Conservation (phyloP, 176 grass and related monocot genomes). For the Saccharum spontaneum region DNA sequence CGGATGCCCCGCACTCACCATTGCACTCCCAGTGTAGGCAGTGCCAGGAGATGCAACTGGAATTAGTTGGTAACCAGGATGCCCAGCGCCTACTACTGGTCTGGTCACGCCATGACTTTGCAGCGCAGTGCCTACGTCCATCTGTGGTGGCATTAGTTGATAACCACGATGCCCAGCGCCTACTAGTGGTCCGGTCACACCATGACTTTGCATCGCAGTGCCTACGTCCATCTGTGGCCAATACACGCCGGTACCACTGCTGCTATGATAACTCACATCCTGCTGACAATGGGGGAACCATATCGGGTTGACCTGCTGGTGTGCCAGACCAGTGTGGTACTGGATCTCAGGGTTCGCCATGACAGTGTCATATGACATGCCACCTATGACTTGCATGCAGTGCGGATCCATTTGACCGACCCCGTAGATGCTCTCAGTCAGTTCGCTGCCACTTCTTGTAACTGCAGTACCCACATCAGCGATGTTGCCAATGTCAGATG, state of each 20-base stretch:
- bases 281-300: background rate
- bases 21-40: background rate
- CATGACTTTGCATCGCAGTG: background rate
- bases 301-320: background rate
- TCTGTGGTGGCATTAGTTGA: background rate
- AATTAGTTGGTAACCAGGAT: slow-evolving; percentile 6
- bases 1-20: background rate
- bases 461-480: background rate
- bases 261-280: background rate
- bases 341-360: background rate
- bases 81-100: background rate
- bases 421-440: background rate
- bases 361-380: background rate
- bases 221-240: background rate
- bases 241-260: slow-evolving; percentile 35
- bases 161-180: background rate
- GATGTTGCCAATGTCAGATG: background rate
- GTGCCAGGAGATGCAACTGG: background rate
- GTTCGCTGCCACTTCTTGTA: background rate
- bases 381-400: background rate
- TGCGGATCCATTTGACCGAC: background rate
- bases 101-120: background rate
- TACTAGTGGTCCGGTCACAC: background rate
- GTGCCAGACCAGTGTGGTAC: background rate
- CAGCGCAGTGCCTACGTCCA: background rate